A percentile compares a stretch with the other conserved stretches of the same genome.
Conservation (phyloP, 2,329 filamentous ascomycete species). For the Ascochyta clinopodiicola region DNA sequence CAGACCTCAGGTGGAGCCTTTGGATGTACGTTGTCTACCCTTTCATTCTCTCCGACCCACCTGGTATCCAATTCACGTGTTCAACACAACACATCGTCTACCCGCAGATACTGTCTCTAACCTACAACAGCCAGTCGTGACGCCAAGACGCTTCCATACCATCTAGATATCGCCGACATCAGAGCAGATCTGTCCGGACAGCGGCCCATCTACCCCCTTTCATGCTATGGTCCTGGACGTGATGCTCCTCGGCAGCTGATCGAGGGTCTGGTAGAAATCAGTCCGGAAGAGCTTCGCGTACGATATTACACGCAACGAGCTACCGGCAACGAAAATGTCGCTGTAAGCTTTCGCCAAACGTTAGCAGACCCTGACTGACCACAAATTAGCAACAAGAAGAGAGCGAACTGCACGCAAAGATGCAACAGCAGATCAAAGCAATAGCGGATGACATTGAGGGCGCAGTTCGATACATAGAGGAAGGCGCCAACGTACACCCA, state of each 20-base stretch:
- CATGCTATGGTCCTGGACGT: constrained; percentile 79
- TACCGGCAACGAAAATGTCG: constrained; percentile 64
- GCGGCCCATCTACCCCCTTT: constrained; percentile 83
- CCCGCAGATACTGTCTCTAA: neutral
- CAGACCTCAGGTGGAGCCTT: constrained; percentile 41
- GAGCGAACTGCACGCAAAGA: constrained; percentile 65
- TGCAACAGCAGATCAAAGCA: constrained; percentile 74
- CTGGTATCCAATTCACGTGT: neutral
- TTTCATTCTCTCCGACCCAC: neutral
- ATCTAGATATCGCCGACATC: constrained; percentile 41
- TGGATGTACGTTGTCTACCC: constrained; percentile 45
- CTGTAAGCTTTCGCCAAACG: constrained; percentile 48
- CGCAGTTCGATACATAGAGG: constrained; percentile 57
- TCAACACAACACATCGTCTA: neutral
- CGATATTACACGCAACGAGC: constrained; percentile 71
- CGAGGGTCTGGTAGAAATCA: constrained; percentile 82
- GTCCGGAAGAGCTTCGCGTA: constrained; percentile 83
- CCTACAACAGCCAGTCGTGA: constrained; percentile 25
- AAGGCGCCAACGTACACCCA: constrained; percentile 43
- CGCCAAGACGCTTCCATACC: constrained; percentile 29
- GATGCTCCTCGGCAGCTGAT: constrained; percentile 84
- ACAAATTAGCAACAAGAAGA: constrained; percentile 66
- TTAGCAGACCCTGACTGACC: constrained; percentile 16
- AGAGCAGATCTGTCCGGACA: constrained; percentile 70
- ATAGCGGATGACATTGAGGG: constrained; percentile 72